Evolutionary conservation across 345 rosid genomes (phyloP), one percentile per base, ranked within the genome.

Genomic region (Carallia brachiata): DNA sequence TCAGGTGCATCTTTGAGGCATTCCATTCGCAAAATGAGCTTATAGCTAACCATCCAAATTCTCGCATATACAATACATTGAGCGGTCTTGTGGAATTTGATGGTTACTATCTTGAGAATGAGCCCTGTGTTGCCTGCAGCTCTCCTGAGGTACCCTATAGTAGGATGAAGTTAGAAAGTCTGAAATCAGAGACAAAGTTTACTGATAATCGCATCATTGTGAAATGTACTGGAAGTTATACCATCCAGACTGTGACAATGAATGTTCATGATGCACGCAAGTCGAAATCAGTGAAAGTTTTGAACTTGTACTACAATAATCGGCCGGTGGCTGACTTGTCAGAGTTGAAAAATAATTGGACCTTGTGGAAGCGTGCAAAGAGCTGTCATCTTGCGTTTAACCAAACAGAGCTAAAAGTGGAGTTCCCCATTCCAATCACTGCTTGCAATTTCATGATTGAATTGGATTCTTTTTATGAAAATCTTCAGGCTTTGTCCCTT

Each of bases 361-460:
- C 98, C 52, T 78, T 92, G 77, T 95, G 99, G 99, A 95, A 92
- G 80, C 98, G 98, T 67, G 98, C 98, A 69, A 95, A 89, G 86
- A 95, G 94, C 80, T 95, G 99, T 72, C 97, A 92, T 83, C 92
- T 95, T 83, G 82, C 96, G 69, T 95, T 92, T 74, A 95, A 92
- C 87, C 99, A 95, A 79, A 92, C 90, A 50, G 99, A 95, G 80
- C 85, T 95, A 62, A 95, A 95, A 82, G 97, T 95, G 78, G 99
- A 95, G 69, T 92, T 95, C 74, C 96, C 98, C 62, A 92, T 92
- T 79, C 99, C 99, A 71, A 92, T 95, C 59, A 95, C 98, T 78
- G 98, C 98, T 55, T 95, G 99, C 73, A 95, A 95, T 82, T 92
- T 95, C 83, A 92, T 95, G 99, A 92, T 95, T 78, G 99, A 95